Conservation (phyloP, 768 basidiomycete species). For the Tulasnella sp. region DNA sequence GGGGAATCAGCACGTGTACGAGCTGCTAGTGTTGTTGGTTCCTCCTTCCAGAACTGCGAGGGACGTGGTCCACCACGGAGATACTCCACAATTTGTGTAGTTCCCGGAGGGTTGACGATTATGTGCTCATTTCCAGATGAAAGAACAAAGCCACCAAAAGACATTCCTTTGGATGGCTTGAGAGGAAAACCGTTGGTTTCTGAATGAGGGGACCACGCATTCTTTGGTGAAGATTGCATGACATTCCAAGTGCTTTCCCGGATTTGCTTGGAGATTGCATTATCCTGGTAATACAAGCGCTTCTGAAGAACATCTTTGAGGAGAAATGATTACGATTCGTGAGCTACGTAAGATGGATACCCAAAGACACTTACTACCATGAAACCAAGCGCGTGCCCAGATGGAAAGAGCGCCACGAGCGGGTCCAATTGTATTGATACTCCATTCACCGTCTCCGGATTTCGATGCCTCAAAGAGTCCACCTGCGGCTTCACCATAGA, state of each 20-base stretch:
- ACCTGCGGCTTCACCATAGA: background rate
- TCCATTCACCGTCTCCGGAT: background rate
- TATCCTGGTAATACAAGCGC: background rate
- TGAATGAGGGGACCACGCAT: background rate
- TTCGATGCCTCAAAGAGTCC: background rate
- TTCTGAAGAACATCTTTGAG: background rate
- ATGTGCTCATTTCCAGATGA: background rate
- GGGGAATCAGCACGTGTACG: background rate
- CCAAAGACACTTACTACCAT: background rate
- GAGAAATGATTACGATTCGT: background rate
- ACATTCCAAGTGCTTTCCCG: background rate
- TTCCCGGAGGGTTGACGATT: background rate
- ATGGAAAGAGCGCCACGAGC: background rate
- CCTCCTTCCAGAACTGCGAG: background rate
- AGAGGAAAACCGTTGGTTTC: background rate
- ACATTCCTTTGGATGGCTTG: background rate
- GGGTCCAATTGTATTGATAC: background rate
- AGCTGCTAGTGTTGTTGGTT: background rate
- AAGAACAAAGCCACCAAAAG: background rate
- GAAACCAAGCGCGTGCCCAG: background rate
- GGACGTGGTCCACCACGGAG: background rate
- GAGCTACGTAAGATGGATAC: background rate
- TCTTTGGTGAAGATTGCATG: background rate
- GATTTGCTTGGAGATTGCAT: background rate
- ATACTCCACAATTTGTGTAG: background rate